Evolutionary conservation across 2,329 filamentous ascomycete genomes (phyloP).

Genomic region (Fusarium napiforme): DNA sequence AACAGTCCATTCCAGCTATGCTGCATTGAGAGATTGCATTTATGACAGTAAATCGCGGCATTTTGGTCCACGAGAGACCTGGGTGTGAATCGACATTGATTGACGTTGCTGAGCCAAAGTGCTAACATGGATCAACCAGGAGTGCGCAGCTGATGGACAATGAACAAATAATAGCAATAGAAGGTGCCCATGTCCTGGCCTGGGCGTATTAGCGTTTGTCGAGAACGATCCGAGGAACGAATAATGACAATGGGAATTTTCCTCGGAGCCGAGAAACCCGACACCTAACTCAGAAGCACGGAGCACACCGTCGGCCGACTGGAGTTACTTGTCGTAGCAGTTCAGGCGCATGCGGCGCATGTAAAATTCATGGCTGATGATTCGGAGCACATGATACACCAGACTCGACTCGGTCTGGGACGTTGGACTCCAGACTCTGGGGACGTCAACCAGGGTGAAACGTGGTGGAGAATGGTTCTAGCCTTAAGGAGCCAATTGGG

Average conservation of each 20-base stretch:
- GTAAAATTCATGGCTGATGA: constrained; percentile 24
- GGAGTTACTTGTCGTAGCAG: constrained; percentile 17
- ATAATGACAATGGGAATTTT: constrained; percentile 4
- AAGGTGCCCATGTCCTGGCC: background rate
- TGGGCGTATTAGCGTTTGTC: constrained; percentile 4
- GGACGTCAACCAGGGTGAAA: constrained; percentile 26
- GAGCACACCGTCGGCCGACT: constrained; percentile 38
- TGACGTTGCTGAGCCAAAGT: background rate
- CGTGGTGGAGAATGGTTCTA: constrained; percentile 32
- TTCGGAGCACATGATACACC: constrained; percentile 28
- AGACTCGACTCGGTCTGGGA: background rate
- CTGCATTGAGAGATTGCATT: constrained; percentile 8
- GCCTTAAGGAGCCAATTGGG: constrained; percentile 22
- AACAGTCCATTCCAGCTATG: constrained; percentile 23
- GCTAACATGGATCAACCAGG: background rate
- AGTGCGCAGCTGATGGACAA: background rate
- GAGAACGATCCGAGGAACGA: background rate
- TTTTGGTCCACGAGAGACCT: background rate
- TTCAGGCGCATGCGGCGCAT: constrained; percentile 32
- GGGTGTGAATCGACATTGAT: background rate
- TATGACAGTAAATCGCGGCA: constrained; percentile 9
- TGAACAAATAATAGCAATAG: background rate
- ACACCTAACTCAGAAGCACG: constrained; percentile 24
- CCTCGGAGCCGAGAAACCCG: constrained; percentile 41
- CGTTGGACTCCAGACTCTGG: constrained; percentile 23